Evolutionary conservation across 2,329 filamentous ascomycete genomes (phyloP).

Genomic region (Aspergillus eucalypticola): DNA sequence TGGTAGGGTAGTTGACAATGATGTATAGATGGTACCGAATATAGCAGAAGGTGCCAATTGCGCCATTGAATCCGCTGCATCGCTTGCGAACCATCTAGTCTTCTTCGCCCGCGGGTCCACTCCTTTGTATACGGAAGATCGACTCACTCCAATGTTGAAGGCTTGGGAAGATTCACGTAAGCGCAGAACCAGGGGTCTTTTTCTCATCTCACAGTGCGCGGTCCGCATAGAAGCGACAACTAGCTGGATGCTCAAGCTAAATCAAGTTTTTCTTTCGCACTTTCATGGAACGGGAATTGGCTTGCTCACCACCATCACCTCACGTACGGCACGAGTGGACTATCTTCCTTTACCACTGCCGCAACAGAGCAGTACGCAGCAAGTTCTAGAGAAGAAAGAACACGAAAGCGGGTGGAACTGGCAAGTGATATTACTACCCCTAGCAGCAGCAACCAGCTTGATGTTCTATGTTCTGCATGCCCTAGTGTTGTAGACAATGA

Average conservation of each 20-base stretch:
- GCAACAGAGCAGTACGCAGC: no score
- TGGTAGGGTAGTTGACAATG: neutral
- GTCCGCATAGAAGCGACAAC: neutral
- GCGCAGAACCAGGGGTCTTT: neutral
- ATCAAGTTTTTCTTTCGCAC: neutral
- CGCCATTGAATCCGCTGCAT: constrained; percentile 41
- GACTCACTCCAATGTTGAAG: neutral
- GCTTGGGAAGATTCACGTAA: neutral
- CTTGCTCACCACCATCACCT: neutral
- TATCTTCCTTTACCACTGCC: neutral
- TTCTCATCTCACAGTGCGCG: neutral
- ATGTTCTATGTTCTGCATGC: neutral
- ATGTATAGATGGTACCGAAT: constrained; percentile 32
- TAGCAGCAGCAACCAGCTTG: neutral
- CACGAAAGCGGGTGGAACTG: neutral
- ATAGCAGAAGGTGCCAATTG: constrained; percentile 42
- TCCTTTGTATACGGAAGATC: neutral
- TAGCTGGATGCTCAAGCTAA: neutral
- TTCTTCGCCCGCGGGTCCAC: neutral
- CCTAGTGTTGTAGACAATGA: neutral
- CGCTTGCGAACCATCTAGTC: constrained; percentile 29
- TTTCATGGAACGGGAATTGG: neutral
- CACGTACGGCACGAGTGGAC: constrained; percentile 4
- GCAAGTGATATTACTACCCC: neutral
- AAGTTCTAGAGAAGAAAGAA: neutral